Evolutionary conservation across 495 filamentous ascomycete genomes (phyloP).

Genomic region (Sporormia fimetaria): DNA sequence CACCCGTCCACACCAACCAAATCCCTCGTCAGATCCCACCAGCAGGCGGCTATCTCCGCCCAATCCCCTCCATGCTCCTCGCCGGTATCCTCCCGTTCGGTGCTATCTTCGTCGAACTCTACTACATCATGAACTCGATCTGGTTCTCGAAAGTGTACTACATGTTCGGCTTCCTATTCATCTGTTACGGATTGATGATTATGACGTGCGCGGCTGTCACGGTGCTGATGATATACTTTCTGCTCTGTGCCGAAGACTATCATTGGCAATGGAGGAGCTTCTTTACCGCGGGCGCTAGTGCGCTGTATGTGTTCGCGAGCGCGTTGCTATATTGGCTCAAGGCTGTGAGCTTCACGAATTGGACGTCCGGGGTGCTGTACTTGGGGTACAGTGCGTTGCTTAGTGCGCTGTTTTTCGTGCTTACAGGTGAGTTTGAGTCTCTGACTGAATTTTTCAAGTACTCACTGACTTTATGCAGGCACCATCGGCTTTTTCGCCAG

Average conservation of each 20-base stretch:
- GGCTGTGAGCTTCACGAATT: conserved; percentile 69
- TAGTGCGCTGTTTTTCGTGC: conserved; percentile 80
- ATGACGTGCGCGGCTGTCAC: conserved; percentile 89
- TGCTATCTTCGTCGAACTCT: conserved; percentile 93
- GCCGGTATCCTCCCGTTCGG: conserved; percentile 89
- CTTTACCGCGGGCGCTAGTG: conserved; percentile 73
- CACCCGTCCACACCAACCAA: conserved; percentile 90
- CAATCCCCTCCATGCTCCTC: conserved; percentile 74
- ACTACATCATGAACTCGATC: conserved; percentile 95
- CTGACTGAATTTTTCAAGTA: background rate
- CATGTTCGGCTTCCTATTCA: conserved; percentile 98
- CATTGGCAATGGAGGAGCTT: conserved; percentile 98
- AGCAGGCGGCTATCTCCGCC: conserved; percentile 64
- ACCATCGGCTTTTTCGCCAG: conserved; percentile 92
- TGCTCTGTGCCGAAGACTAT: conserved; percentile 93
- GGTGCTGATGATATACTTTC: conserved; percentile 83
- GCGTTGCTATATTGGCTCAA: conserved; percentile 80
- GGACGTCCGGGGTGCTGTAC: conserved; percentile 81
- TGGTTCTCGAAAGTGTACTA: conserved; percentile 99
- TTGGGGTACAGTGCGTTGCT: conserved; percentile 85
- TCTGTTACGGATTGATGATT: conserved; percentile 96
- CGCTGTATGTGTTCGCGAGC: conserved; percentile 80
- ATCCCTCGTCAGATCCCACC: conserved; percentile 94
- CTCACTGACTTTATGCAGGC: conserved; percentile 40
- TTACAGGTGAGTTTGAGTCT: conserved; percentile 60